Base-by-base conservation (phyloP, 1,284 basidiomycete genomes). In the Anthracocystis walkeri region DNA sequence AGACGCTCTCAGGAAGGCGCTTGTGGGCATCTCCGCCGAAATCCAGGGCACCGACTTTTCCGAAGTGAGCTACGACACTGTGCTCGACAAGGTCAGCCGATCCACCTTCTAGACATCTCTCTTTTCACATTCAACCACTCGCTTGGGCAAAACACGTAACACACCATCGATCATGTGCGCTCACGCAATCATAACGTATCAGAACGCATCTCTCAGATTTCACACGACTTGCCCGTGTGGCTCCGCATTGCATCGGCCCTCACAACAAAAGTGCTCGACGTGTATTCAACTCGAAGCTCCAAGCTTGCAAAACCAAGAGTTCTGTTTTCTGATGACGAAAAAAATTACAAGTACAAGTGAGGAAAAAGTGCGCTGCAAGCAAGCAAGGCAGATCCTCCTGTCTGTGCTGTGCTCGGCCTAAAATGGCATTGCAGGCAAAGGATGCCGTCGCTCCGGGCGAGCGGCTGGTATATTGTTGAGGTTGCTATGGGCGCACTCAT, bases 11-110 rank as follows among this genome's bases (percentile, higher is more conserved):
- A 90, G 90, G 84, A 90, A 89, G 73, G 85, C 89, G 49, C 97
- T 73, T 86, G 84, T 89, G 20, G 93, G 93, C 50, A 89, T 94
- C 77, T 88, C 89, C 0, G 67, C 88, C 75, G 94, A 97, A 86
- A 90, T 98, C 77, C 95, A 98, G 87, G 95, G 90, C 65, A 97
- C 93, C 59, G 94, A 95, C 71, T 87, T 82, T 70, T 88, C 88
- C 78, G 95, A 97, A 85, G 89, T 97, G 75, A 88, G 90, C 48
- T 88, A 91, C 83, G 91, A 94, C 58, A 88, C 87, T 72, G 89
- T 70, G 33, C 58, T 59, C 25, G 63, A 64, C 44, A 58, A 61
- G 49, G 59, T 65, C 52, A 57, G 61, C 64, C 55, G 64, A 27
- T 64, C 64, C 58, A 67, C 67, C 42, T 75, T 75, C 68, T 75